Conservation (phyloP, 345 rosid genomes). For the Balakata baccata region DNA sequence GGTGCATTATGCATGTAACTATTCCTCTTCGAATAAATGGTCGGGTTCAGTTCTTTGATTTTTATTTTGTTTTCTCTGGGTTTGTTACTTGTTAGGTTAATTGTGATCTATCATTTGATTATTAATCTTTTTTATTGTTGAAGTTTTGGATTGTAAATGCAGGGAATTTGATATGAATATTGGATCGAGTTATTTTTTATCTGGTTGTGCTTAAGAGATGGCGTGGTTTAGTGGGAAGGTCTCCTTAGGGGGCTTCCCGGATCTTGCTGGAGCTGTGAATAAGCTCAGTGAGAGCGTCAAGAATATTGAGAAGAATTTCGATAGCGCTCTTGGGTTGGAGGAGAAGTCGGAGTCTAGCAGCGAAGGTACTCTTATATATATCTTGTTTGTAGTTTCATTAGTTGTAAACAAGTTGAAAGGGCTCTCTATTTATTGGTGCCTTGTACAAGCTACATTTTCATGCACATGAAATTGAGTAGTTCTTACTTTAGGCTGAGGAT, state of each 20-base stretch:
- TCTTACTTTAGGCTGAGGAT: not conserved
- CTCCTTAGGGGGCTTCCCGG: constrained; percentile 81
- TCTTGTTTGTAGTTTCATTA: not conserved
- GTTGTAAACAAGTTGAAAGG: not conserved
- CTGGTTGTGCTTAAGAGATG: constrained; percentile 36
- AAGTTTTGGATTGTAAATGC: constrained; percentile 19
- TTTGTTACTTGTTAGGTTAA: not conserved
- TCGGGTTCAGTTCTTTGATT: not conserved
- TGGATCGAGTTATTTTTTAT: constrained; percentile 11
- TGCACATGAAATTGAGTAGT: not conserved
- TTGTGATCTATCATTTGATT: constrained; percentile 10
- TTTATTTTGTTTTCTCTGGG: not conserved
- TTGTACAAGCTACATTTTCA: not conserved
- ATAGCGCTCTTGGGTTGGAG: constrained; percentile 88
- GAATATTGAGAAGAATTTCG: constrained; percentile 97
- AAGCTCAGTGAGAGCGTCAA: constrained; percentile 98
- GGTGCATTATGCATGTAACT: not conserved
- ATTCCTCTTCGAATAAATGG: not conserved
- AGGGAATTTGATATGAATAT: constrained; percentile 35
- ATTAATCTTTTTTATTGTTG: not conserved
- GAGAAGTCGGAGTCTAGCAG: constrained; percentile 60
- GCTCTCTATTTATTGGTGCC: not conserved
- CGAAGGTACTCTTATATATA: constrained; percentile 50
- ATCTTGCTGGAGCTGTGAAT: constrained; percentile 96
- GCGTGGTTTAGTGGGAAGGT: constrained; percentile 98